Conservation (phyloP, 306 rosid species). For the Ormosia emarginata region DNA sequence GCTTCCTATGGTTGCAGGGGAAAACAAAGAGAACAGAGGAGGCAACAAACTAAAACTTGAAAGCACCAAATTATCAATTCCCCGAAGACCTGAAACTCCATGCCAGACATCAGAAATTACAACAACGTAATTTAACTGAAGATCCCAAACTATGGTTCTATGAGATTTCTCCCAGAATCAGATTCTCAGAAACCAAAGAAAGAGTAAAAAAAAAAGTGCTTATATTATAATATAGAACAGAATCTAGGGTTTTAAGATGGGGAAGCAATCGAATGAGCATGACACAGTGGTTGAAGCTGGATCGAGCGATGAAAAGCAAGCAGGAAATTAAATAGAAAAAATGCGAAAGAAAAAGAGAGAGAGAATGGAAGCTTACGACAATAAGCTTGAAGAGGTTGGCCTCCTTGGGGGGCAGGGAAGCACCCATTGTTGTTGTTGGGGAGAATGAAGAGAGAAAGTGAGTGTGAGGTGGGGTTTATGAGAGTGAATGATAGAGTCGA, state of each 20-base stretch:
- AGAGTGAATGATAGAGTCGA: background rate
- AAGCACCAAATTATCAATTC: background rate
- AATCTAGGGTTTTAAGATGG: slow-evolving; percentile 53
- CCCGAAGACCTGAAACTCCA: background rate
- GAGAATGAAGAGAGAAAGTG: background rate
- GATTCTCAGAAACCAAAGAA: background rate
- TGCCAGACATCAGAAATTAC: background rate
- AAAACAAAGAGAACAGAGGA: background rate
- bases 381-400: slow-evolving; percentile 99
- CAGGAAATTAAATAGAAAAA: background rate
- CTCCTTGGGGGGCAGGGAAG: slow-evolving; percentile 89
- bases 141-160: background rate
- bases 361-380: slow-evolving; percentile 66
- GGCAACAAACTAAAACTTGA: background rate
- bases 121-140: background rate
- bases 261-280: background rate
- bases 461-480: background rate
- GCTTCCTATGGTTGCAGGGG: background rate
- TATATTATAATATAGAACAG: background rate
- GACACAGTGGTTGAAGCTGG: slow-evolving; percentile 23
- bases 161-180: background rate
- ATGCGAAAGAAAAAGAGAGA: background rate
- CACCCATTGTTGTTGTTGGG: slow-evolving; percentile 59
- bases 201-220: background rate
- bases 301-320: slow-evolving; percentile 16